A percentile compares a stretch with the other conserved stretches of the same genome.
Evolutionary conservation across 1,139 yeast genomes (phyloP).

Genomic region (Candida sanyaensis): DNA sequence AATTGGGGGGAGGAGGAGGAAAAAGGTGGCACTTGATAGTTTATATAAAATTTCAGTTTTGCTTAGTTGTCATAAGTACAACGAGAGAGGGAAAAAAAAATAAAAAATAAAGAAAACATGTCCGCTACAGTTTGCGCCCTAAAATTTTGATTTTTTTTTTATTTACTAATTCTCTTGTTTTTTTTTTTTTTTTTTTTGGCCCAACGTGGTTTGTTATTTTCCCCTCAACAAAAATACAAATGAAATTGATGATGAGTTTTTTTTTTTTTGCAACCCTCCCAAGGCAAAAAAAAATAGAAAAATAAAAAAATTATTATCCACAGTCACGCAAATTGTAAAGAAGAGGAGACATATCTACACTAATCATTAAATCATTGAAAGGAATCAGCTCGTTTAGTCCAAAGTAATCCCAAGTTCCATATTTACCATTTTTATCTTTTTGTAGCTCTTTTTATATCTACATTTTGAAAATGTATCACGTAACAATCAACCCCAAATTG

Average conservation of each 20-base stretch:
- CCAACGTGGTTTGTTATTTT: neutral
- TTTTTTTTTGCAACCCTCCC: neutral
- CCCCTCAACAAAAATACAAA: neutral
- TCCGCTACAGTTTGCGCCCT: neutral
- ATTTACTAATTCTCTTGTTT: neutral
- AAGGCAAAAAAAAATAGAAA: neutral
- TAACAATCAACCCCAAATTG: too few relatives aligned
- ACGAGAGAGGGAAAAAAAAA: neutral
- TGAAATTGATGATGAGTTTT: neutral
- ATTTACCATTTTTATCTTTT: too few relatives aligned
- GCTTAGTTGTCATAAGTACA: conserved; percentile 3
- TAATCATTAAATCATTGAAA: too few relatives aligned
- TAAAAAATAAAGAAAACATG: neutral
- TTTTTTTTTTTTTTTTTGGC: neutral
- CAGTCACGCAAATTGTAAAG: neutral
- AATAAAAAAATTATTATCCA: neutral
- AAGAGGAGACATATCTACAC: too few relatives aligned
- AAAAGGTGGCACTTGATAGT: too few relatives aligned
- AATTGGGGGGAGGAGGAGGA: too few relatives aligned
- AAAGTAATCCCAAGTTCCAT: too few relatives aligned
- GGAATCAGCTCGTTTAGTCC: too few relatives aligned
- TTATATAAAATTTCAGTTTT: neutral
- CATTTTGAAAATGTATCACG: too few relatives aligned
- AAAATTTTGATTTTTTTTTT: neutral
- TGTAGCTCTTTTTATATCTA: too few relatives aligned